Base-by-base conservation (phyloP, 2,329 filamentous ascomycete genomes). In the Cladosporium sphaerospermum region DNA sequence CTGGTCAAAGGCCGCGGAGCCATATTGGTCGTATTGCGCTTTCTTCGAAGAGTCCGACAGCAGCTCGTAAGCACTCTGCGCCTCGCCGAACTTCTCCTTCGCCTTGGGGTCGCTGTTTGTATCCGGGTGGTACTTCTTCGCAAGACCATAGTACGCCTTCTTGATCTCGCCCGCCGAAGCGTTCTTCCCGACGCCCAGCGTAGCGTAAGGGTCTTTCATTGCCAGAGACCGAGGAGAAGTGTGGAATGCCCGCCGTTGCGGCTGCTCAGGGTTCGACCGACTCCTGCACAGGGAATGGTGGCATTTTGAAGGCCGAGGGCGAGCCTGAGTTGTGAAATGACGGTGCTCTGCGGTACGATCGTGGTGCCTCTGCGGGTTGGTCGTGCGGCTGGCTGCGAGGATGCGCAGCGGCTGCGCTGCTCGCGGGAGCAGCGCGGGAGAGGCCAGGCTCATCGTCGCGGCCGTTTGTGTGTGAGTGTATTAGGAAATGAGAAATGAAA, bases 51-150 rank as follows among this genome's bases (percentile, higher is more conserved):
- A 79, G 67, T 99, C 93, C 44, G 89, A 95, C 7, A 99, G 78
- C 40, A 96, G 78, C 71, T 99, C 93, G 72, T 99, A 99, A 19
- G 93, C 89, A 32, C 87, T 82, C 71, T 99, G 93, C 52, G 95
- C 89, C 62, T 96, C 92, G 58, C 85, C 81, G 65, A 99, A 99
- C 64, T 88, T 92, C 64, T 97, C 93, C 69, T 97, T 97, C 34
- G 93, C 91, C n/a, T 77, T 80, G 2, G 88, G 71, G 62, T 97
- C 93, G 71, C 97, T 97, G 78, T 97, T 99, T 34, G 93, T 97
- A 69, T 99, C 93, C 8, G 93, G 93, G 65, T 99, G 93, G 69
- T 83, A 99, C 67, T 97, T 99, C 73, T 99, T 99, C 16, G 93
- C 93, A 55, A 97, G 78, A 47, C 91, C 89, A 69, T 99, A 99